Evolutionary conservation across 1,284 basidiomycete genomes (phyloP).

Genomic region (Athelia psychrophila): DNA sequence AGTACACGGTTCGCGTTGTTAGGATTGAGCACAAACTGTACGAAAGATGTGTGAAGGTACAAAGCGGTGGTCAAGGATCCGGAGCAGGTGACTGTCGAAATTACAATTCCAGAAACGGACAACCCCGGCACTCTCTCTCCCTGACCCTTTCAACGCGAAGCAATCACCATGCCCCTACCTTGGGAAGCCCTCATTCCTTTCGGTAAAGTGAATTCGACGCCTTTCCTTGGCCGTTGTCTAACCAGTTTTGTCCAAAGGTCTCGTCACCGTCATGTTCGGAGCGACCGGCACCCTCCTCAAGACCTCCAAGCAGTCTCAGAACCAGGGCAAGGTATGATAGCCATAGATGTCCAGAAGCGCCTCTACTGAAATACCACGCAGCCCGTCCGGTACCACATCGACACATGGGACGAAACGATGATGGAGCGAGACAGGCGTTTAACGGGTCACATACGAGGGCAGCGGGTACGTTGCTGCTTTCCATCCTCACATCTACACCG

Average conservation of each 20-base stretch:
- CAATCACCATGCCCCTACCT: slow-evolving; percentile 77
- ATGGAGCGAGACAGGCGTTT: slow-evolving; percentile 86
- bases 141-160: too few relatives aligned
- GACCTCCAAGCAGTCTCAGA: slow-evolving; percentile 73
- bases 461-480: slow-evolving; percentile 59
- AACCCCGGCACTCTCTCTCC: too few relatives aligned
- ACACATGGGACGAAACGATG: slow-evolving; percentile 94
- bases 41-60: too few relatives aligned
- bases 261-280: slow-evolving; percentile 87
- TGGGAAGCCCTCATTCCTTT: slow-evolving; percentile 96
- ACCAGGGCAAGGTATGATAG: slow-evolving; percentile 80
- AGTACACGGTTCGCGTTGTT: too few relatives aligned
- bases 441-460: slow-evolving; percentile 86
- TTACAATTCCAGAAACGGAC: too few relatives aligned
- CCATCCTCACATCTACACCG: slow-evolving; percentile 6
- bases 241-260: slow-evolving; percentile 46
- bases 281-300: slow-evolving; percentile 85
- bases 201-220: slow-evolving; percentile 44
- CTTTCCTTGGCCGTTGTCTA: slow-evolving; percentile 8
- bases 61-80: too few relatives aligned
- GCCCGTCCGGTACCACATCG: slow-evolving; percentile 83
- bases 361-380: slow-evolving; percentile 26
- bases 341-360: neutral
- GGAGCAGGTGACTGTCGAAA: too few relatives aligned
- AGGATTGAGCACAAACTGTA: too few relatives aligned